These are phyloP conservation scores for Morella rubra DNA, from an alignment of 306 rosid species.

Conservation along the genomic window DNA sequence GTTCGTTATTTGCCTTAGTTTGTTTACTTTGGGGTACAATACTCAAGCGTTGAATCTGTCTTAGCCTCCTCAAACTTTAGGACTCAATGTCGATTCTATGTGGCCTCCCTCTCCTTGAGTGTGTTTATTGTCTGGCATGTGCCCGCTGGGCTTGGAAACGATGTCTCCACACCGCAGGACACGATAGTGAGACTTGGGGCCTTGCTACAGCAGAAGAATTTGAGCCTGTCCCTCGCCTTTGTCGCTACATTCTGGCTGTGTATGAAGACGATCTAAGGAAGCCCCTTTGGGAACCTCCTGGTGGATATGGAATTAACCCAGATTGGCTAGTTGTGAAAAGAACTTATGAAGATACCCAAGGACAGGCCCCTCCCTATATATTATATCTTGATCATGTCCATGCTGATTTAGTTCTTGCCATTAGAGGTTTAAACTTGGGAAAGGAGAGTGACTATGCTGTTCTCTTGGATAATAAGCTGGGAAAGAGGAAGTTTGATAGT, in stretches of 20 bases:
- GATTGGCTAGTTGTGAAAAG: constrained; percentile 52
- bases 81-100: constrained; percentile 71
- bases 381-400: constrained; percentile 79
- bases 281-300: constrained; percentile 79
- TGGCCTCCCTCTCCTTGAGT: constrained; percentile 81
- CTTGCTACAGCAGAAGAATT: constrained; percentile 71
- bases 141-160: constrained; percentile 95
- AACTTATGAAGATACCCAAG: constrained; percentile 61
- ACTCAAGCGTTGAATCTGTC: constrained; percentile 17
- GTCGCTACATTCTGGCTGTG: constrained; percentile 80
- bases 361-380: constrained; percentile 75
- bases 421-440: constrained; percentile 84
- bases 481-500: constrained; percentile 79
- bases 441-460: constrained; percentile 87
- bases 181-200: constrained; percentile 96
- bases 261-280: constrained; percentile 83
- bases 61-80: constrained; percentile 30
- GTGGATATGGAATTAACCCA: constrained; percentile 84
- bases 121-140: constrained; percentile 87
- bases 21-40: constrained; percentile 15
- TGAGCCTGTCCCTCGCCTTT: constrained; percentile 83
- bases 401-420: constrained; percentile 76
- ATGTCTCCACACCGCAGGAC: constrained; percentile 91
- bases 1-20: constrained; percentile 11
- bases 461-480: constrained; percentile 77